Percentiles rank a stretch among this genome's conserved stretches.
Conservation (phyloP, 768 basidiomycete genomes). For the Serendipita vermifera region DNA sequence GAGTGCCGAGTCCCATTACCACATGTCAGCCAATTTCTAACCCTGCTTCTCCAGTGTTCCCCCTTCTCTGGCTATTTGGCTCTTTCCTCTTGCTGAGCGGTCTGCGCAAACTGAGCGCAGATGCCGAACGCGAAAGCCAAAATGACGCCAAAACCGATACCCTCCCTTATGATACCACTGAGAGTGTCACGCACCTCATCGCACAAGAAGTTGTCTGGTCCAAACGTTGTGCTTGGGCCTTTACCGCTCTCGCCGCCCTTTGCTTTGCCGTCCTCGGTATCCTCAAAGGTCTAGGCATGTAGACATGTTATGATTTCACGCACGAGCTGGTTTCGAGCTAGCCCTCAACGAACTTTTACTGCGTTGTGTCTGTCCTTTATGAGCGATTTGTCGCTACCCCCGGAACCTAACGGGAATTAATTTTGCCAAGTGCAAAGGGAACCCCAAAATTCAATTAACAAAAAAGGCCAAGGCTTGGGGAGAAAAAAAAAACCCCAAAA, state of each 20-base stretch:
- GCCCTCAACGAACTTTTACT: neutral
- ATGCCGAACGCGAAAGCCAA: neutral
- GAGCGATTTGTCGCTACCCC: too few relatives aligned
- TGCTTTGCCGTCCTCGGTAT: slow-evolving; percentile 1
- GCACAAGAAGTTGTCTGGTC: slow-evolving; percentile 4
- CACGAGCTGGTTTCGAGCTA: neutral
- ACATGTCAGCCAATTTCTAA: neutral
- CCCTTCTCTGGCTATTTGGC: slow-evolving; percentile 6
- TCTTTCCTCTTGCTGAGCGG: slow-evolving; percentile 6
- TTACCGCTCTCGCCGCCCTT: neutral
- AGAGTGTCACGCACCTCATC: neutral
- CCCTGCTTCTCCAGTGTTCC: neutral
- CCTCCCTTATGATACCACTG: neutral
- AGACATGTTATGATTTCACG: neutral
- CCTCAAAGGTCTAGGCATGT: neutral
- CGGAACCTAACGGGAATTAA: too few relatives aligned
- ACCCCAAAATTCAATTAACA: too few relatives aligned
- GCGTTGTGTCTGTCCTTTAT: neutral
- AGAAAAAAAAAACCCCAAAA: too few relatives aligned
- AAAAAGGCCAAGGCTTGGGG: too few relatives aligned
- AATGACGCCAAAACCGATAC: neutral
- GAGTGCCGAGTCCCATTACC: neutral
- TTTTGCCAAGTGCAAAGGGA: too few relatives aligned
- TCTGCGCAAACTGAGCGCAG: neutral
- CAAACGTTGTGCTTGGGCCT: slow-evolving; percentile 6